Conservation (phyloP, 163 green algal genomes). For the Scenedesmus sp. region DNA sequence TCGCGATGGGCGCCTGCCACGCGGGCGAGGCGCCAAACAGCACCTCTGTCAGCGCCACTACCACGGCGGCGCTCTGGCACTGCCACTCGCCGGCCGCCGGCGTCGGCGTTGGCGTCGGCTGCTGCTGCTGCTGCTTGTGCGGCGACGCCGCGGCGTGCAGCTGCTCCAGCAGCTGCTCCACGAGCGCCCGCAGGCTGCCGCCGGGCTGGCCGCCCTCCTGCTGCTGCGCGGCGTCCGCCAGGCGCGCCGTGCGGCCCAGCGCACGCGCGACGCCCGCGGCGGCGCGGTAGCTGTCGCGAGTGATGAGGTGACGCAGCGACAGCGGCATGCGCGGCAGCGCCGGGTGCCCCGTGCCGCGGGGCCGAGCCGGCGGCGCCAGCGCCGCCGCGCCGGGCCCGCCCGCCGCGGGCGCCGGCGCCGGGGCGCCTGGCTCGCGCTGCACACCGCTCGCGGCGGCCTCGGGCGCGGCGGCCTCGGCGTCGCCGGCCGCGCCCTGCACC, state of each 20-base stretch:
- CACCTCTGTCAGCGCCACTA: slow-evolving; percentile 64
- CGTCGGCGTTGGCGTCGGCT: background rate
- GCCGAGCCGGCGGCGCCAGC: too few species aligned
- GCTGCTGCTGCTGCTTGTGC: slow-evolving; percentile 36
- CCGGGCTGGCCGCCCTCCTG: background rate
- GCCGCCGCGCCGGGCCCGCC: too few species aligned
- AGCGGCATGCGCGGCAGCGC: slow-evolving; percentile 77
- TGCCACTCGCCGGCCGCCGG: slow-evolving; percentile 62
- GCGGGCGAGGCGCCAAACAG: slow-evolving; percentile 68
- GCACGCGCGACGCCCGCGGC: slow-evolving; percentile 58
- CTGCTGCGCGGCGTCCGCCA: slow-evolving; percentile 48
- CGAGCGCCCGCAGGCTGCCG: slow-evolving; percentile 1
- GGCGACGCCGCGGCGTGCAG: slow-evolving; percentile 11
- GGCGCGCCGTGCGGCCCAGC: slow-evolving; percentile 48
- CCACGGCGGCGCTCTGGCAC: slow-evolving; percentile 57
- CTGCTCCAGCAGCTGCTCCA: slow-evolving; percentile 16
- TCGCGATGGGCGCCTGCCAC: slow-evolving; percentile 38
- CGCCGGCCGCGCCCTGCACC: too few species aligned
- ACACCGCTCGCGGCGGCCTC: too few species aligned
- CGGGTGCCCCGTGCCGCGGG: background rate
- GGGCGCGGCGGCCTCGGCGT: too few species aligned
- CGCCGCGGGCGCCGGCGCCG: background rate
- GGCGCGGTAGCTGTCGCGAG: slow-evolving; percentile 58
- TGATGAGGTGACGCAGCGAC: slow-evolving; percentile 60
- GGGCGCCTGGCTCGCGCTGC: background rate